Evolutionary conservation across 208 protist species (phyloP), one percentile per base, ranked within the genome.

Genomic region (Trichomonas tenax): DNA sequence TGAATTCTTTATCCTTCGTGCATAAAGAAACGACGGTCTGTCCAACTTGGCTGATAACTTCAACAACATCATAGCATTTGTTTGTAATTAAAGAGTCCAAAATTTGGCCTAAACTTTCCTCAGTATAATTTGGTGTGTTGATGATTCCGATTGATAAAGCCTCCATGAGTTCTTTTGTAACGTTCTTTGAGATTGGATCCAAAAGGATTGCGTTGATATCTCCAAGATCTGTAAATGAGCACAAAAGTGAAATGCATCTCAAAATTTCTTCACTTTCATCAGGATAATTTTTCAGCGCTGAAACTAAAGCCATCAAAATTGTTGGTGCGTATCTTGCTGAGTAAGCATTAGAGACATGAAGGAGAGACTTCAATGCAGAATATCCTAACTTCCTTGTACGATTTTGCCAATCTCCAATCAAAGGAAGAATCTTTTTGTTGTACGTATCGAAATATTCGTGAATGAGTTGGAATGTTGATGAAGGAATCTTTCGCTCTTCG

Each of bases 331-430:
- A 72, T 17, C 58, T 17, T 6, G 58, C 58, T n/a, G 58, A 72
- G 26, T 72, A 72, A 31, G 58, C 58, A 72, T 72, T 72, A 21
- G 58, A 72, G 58, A 72, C 58, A 72, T 72, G 58, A 6, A 72
- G 11, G 26, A 72, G 58, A 6, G 58, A 72, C 26, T 72, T 72
- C 8, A 72, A 31, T 6, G 58, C 58, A n/a, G 58, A 4, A 72
- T n/a, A 72, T n/a, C 58, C 58, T 72, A 72, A 72, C 11, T 96
- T n/a, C 17, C 63, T 81, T 14, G 98, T 44, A 6, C 51, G 63
- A 8, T 38, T 51, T 11, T 81, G 38, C 93, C 93, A 96, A 96
- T 82, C 93, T 31, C 49, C 46, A 31, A 96, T 48, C 11, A 72
- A 26, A 72, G 58, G 11, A 17, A 72, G 26, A 72, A 72, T 72